Conservation (phyloP, 169 alveolate species). For the Pseudocohnilembus persalinus region DNA sequence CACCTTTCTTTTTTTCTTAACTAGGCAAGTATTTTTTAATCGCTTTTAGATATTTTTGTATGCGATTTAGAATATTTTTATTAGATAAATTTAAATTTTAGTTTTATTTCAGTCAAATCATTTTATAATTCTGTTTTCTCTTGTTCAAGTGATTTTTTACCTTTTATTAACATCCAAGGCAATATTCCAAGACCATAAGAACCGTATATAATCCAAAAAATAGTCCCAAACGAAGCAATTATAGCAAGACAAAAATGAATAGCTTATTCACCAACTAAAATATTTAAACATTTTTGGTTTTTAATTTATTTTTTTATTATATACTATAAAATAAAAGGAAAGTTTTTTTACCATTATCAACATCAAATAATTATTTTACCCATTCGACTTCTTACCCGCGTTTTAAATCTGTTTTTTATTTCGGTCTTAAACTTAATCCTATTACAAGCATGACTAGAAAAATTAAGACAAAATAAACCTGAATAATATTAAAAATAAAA, state of each 20-base stretch:
- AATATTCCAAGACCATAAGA: slow-evolving; percentile 38
- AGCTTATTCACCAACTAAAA: slow-evolving; percentile 50
- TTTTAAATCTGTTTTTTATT: slow-evolving; percentile 15
- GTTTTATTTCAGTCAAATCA: slow-evolving; percentile 36
- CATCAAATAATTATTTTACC: slow-evolving; percentile 49
- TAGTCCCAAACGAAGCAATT: slow-evolving; percentile 31
- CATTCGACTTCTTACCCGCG: slow-evolving; percentile 31
- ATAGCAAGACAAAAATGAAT: slow-evolving; percentile 43
- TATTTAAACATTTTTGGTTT: no score
- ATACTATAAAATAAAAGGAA: neutral
- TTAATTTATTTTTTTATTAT: neutral
- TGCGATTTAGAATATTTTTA: slow-evolving; percentile 33
- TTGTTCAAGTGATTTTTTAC: slow-evolving; percentile 37
- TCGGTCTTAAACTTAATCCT: slow-evolving; percentile 32
- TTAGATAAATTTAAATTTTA: slow-evolving; percentile 27
- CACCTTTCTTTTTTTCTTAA: slow-evolving; percentile 45
- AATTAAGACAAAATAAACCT: slow-evolving; percentile 31
- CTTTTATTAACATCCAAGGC: slow-evolving; percentile 39
- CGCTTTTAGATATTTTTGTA: slow-evolving; percentile 34
- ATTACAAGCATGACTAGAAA: slow-evolving; percentile 13
- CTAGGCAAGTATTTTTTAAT: slow-evolving; percentile 20
- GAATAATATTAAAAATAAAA: slow-evolving; percentile 20
- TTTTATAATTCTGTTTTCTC: slow-evolving; percentile 32
- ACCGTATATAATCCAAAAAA: slow-evolving; percentile 45
- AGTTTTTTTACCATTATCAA: slow-evolving; percentile 29